Evolutionary conservation across 1,139 yeast genomes (phyloP).

Genomic region (Debaryomyces sp.): DNA sequence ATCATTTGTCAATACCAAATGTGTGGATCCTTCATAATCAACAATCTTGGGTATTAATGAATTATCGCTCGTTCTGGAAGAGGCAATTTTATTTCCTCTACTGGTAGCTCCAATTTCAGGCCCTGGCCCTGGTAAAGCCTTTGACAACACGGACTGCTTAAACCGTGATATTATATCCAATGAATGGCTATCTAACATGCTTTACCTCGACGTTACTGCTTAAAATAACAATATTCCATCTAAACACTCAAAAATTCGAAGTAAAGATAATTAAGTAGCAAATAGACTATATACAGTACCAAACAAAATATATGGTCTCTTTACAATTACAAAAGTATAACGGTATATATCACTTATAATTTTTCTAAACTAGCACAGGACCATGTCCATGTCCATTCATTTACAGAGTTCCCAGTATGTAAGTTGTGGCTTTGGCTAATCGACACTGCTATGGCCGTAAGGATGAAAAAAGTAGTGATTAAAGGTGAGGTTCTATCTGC

Average conservation of each 20-base stretch:
- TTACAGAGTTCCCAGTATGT: neutral
- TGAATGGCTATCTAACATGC: constrained; percentile 43
- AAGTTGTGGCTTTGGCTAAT: neutral
- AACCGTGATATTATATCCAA: constrained; percentile 43
- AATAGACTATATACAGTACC: neutral
- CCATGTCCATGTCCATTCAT: neutral
- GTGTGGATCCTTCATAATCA: constrained; percentile 45
- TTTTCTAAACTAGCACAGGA: no score
- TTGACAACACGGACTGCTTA: constrained; percentile 39
- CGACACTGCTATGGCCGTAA: neutral
- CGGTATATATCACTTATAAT: neutral
- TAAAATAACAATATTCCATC: neutral
- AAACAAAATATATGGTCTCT: neutral
- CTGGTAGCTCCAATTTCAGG: constrained; percentile 27
- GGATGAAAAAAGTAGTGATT: neutral
- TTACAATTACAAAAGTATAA: neutral
- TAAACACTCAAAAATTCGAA: neutral
- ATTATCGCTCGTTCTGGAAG: constrained; percentile 21
- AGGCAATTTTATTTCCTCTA: constrained; percentile 38
- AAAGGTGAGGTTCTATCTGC: neutral
- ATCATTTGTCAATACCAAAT: constrained; percentile 42
- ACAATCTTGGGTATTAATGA: constrained; percentile 38
- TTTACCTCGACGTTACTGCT: constrained; percentile 6
- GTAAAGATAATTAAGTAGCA: neutral
- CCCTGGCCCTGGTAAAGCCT: constrained; percentile 13